These are phyloP conservation scores for Eudorina sp. DNA, from an alignment of 139 green algal genomes.

Conservation along the genomic window DNA sequence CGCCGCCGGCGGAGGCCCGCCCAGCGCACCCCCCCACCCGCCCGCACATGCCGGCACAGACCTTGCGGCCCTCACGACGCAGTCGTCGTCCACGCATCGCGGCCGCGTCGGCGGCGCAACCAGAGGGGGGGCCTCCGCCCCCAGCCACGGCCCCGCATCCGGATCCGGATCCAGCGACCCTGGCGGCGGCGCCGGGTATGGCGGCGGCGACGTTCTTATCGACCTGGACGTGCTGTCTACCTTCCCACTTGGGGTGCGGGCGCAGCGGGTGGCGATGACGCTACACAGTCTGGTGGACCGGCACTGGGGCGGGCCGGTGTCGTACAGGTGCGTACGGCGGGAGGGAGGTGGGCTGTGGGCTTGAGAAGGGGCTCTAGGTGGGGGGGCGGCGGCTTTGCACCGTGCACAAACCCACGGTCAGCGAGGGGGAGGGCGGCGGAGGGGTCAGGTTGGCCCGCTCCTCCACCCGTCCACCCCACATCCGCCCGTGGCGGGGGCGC, in stretches of 20 bases:
- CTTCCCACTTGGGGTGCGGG: neutral
- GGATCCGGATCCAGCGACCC: neutral
- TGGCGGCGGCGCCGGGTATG: neutral
- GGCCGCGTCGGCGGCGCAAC: neutral
- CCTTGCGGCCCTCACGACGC: neutral
- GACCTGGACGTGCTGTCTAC: neutral
- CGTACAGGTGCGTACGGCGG: conserved; percentile 18
- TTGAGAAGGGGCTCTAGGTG: neutral
- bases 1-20: too few relatives aligned
- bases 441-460: neutral
- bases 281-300: neutral
- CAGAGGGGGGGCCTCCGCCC: too few relatives aligned
- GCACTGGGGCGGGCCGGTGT: neutral
- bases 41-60: neutral
- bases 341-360: neutral
- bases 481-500: neutral
- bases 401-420: neutral
- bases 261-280: neutral
- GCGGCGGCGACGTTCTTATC: neutral
- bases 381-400: too few relatives aligned
- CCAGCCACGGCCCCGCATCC: neutral
- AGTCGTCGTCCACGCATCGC: neutral
- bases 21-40: neutral
- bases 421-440: neutral
- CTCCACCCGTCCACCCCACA: neutral